phyloP scores from a whole-genome alignment of 2,329 filamentous ascomycete species.

The Furcasterigmium furcatum region DNA sequence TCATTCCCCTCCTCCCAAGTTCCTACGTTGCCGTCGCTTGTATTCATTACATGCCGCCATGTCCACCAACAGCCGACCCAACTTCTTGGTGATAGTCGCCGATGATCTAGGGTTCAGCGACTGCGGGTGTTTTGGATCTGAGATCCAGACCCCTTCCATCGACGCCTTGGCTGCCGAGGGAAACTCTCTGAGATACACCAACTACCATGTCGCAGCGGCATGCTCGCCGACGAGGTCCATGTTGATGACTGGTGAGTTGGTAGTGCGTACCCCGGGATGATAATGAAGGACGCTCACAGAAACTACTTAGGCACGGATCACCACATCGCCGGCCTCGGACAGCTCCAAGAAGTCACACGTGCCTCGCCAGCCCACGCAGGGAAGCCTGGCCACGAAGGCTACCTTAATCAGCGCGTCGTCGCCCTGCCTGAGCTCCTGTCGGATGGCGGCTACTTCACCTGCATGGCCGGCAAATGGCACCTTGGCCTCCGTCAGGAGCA shows the following conservation, averaged over 20 bases:
- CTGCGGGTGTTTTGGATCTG: conserved; percentile 23
- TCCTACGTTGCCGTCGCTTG: too few relatives aligned
- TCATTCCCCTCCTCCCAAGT: too few relatives aligned
- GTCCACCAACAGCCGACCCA: too few relatives aligned
- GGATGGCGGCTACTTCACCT: conserved; percentile 24
- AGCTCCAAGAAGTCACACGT: conserved; percentile 26
- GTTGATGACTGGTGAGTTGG: too few relatives aligned
- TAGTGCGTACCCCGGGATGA: too few relatives aligned
- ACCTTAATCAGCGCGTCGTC: conserved; percentile 23
- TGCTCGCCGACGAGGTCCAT: conserved; percentile 57
- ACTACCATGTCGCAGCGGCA: conserved; percentile 56
- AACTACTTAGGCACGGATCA: conserved; percentile 57
- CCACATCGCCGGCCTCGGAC: conserved; percentile 50
- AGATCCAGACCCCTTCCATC: conserved; percentile 26
- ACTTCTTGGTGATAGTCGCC: conserved; percentile 28
- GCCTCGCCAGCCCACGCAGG: too few relatives aligned
- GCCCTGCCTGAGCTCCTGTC: conserved; percentile 21
- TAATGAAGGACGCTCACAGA: too few relatives aligned
- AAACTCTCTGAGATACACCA: conserved; percentile 51
- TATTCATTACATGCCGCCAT: too few relatives aligned
- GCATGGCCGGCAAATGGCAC: conserved; percentile 31
- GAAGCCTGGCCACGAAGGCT: conserved; percentile 27
- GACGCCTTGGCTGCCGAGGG: conserved; percentile 39
- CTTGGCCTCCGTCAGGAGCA: conserved; percentile 25
- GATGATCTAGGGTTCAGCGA: conserved; percentile 30